Conservation (phyloP, 2,329 filamentous ascomycete species). For the Apiospora rasikravindrae region DNA sequence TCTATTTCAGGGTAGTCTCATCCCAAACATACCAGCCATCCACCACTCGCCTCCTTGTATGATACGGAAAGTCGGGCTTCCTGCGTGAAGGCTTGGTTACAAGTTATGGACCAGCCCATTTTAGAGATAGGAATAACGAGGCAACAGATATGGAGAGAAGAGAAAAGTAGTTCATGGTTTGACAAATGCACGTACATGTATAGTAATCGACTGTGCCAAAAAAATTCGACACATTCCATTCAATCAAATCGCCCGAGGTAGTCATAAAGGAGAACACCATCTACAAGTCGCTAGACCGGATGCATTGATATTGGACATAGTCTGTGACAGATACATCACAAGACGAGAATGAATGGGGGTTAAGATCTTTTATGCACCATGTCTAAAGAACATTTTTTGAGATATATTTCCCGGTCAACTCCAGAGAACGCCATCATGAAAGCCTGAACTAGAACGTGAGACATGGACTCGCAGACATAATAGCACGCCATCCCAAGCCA, state of each 20-base stretch:
- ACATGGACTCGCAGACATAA: background rate
- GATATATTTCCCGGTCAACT: slow-evolving; percentile 7
- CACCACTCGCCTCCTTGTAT: background rate
- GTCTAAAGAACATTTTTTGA: slow-evolving; percentile 11
- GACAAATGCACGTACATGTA: background rate
- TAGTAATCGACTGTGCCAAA: background rate
- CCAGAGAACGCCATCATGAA: slow-evolving; percentile 15
- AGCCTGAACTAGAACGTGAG: background rate
- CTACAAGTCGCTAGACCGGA: too few relatives aligned
- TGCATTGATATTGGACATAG: background rate
- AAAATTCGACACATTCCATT: background rate
- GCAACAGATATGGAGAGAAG: background rate
- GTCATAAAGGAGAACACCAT: too few relatives aligned
- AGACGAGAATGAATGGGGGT: background rate
- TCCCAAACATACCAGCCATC: background rate
- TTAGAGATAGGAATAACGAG: background rate
- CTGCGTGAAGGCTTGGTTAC: background rate
- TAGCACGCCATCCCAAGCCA: background rate
- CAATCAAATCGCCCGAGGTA: too few relatives aligned
- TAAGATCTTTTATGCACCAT: slow-evolving; percentile 5
- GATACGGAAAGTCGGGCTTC: background rate
- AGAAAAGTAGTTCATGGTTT: background rate
- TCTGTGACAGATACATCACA: background rate
- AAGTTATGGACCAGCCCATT: background rate
- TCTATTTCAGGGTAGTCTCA: too few relatives aligned